Base-by-base conservation (phyloP, 805 yeast species). In the Nakazawaea ernobii region DNA sequence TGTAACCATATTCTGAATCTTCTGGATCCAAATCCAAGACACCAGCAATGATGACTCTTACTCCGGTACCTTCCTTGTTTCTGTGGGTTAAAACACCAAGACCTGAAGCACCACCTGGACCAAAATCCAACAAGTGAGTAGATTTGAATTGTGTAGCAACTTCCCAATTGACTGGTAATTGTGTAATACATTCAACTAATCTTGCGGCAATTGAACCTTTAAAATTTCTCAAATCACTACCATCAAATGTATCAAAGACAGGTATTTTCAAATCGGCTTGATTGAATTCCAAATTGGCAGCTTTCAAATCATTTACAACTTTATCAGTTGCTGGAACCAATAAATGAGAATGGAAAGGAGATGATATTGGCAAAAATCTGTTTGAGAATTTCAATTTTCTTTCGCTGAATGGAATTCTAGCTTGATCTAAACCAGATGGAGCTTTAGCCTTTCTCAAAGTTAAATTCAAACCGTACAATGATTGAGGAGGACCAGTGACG, bases 51-150 rank as follows among this genome's bases (percentile, higher is more conserved):
- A 94, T 88, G 54, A 92, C 74, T 69, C 99, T 86, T 43, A 86
- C 86, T 69, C 99, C 99, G 45, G 97, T 89, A 68, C 99, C 99
- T 60, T 94, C 99, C 69, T 92, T 94, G 75, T 92, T 94, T 71
- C 96, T 85, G 70, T 90, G 97, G 49, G 99, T 94, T 58, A 94
- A 77, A 52, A 86, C 86, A 70, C 99, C 99, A 56, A 94, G 75
- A 59, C 99, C 99, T 39, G 97, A 87, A 35, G 88, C 82, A 58
- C 98, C 98, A 69, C 99, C 99, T 52, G 99, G 99, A 65, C 99
- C 99, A 59, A 94, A 94, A 70, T 94, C 99, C 53, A 94, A 67
- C 59, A 94, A 79, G 65, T 94, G 99, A 41, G 97, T 86, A 27
- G 94, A 78, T 42, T 77, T 65, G 65, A 87, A 88, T 55, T 79